phyloP scores from a whole-genome alignment of 1,139 yeast species.

The Suhomyces taliae region DNA sequence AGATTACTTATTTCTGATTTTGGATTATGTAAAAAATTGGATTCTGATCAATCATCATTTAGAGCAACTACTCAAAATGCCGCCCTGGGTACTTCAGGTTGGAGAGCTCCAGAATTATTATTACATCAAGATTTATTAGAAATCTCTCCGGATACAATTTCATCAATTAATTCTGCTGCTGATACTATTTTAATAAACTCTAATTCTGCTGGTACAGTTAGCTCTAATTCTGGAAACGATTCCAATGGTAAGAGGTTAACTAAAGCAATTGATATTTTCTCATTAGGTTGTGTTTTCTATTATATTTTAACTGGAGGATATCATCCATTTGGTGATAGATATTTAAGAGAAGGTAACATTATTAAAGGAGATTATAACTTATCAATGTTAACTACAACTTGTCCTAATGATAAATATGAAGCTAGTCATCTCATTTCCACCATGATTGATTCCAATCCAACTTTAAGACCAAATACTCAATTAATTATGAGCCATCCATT shows the following conservation, averaged over 20 bases:
- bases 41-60: slow-evolving; percentile 89
- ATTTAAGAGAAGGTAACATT: slow-evolving; percentile 84
- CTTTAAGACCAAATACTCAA: slow-evolving; percentile 69
- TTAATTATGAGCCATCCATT: slow-evolving; percentile 78
- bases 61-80: slow-evolving; percentile 90
- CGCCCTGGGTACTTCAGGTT: slow-evolving; percentile 92
- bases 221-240: slow-evolving; percentile 13
- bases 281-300: slow-evolving; percentile 91
- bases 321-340: slow-evolving; percentile 95
- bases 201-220: not conserved
- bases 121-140: slow-evolving; percentile 44
- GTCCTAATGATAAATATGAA: slow-evolving; percentile 54
- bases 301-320: slow-evolving; percentile 79
- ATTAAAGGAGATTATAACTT: slow-evolving; percentile 69
- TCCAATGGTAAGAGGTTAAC: slow-evolving; percentile 62
- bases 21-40: slow-evolving; percentile 90
- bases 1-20: slow-evolving; percentile 89
- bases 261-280: slow-evolving; percentile 88
- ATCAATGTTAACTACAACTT: slow-evolving; percentile 38
- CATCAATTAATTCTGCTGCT: slow-evolving; percentile 28
- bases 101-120: slow-evolving; percentile 95
- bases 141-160: slow-evolving; percentile 43
- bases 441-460: slow-evolving; percentile 74
- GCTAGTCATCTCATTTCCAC: slow-evolving; percentile 67
- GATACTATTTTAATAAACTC: no score